Percentiles rank a stretch among this genome's conserved stretches.
Evolutionary conservation across 2,329 filamentous ascomycete genomes (phyloP).

Genomic region (Sporothrix pseudoabietina): DNA sequence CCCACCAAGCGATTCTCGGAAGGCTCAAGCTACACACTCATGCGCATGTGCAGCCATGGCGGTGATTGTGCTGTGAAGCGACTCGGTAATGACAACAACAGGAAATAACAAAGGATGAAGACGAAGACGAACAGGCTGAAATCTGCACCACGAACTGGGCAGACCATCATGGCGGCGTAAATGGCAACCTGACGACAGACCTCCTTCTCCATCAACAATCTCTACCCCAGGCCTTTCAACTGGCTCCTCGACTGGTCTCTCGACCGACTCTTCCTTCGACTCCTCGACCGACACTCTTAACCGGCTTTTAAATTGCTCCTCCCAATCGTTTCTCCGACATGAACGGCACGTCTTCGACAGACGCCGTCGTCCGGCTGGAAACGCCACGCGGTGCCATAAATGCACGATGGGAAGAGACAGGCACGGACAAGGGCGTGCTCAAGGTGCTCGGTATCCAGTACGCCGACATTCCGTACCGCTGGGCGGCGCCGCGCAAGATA

Average conservation of each 20-base stretch:
- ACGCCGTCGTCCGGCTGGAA: conserved; percentile 31
- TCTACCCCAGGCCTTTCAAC: not conserved
- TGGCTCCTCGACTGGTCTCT: not conserved
- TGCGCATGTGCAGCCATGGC: not conserved
- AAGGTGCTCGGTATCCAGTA: conserved; percentile 22
- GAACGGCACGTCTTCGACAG: not conserved
- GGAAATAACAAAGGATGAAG: not conserved
- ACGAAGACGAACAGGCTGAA: not conserved
- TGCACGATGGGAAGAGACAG: conserved; percentile 38
- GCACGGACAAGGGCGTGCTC: conserved; percentile 23
- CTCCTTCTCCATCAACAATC: not conserved
- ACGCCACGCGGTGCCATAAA: conserved; percentile 29
- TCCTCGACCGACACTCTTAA: not conserved
- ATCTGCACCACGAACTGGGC: not conserved
- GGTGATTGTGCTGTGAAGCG: not conserved
- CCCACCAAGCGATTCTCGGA: conserved; percentile 5
- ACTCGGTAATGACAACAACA: not conserved
- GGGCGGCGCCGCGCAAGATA: conserved; percentile 12
- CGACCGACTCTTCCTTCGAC: no score
- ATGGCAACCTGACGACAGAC: not conserved
- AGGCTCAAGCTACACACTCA: not conserved
- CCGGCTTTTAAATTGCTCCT: not conserved
- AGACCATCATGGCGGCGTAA: not conserved
- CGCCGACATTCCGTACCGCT: conserved; percentile 17
- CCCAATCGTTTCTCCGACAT: not conserved